Evolutionary conservation across 371 early-diverging fungal genomes (phyloP), one percentile per base, ranked within the genome.

Genomic region (Chytridium lagenaria): DNA sequence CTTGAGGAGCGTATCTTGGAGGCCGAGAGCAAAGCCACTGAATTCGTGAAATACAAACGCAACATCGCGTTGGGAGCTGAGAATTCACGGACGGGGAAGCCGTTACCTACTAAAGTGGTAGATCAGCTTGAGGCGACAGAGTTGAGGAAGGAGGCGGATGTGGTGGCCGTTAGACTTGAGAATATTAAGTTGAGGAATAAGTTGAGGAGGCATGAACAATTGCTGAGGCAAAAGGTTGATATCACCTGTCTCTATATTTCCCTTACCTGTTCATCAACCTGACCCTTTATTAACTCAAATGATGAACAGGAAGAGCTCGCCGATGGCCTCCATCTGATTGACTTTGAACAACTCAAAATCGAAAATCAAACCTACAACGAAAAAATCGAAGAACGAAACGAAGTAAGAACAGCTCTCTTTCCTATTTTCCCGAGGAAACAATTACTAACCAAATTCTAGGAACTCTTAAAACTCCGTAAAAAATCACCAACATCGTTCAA

Each of bases 291-390:
- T 10, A 5, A 63, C 10, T 63, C 22, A 10, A 63, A 10, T 63
- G 12, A 22, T 31, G n/a, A n/a, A 63, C 64, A 80, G 80, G 88
- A 87, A 78, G 86, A 86, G 67, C 80, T 87, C 1, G 88, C 85
- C 7, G 88, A 86, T 66, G 88, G 88, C 2, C 75, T 87, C 1
- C 88, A 87, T 68, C 77, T 87, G 39, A 87, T 87, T 69, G 88
- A 87, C 66, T 87, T 87, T 72, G 88, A 87, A 74, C 88, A 87
- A 68, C 79, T 87, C 33, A 86, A 87, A 69, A 87, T 87, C 67
- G 88, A 87, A 64, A 86, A 86, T 71, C 84, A 84, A 39, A 84
- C 86, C 1, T 85, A 84, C 77, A 85, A 86, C 74, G 86, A 86
- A 65, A 87, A 87, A 69, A 87, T 87, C 49, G 86, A 87, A 72